Conservation (phyloP, 1,139 yeast genomes). For the Zhuliangozyma blackwelliae region DNA sequence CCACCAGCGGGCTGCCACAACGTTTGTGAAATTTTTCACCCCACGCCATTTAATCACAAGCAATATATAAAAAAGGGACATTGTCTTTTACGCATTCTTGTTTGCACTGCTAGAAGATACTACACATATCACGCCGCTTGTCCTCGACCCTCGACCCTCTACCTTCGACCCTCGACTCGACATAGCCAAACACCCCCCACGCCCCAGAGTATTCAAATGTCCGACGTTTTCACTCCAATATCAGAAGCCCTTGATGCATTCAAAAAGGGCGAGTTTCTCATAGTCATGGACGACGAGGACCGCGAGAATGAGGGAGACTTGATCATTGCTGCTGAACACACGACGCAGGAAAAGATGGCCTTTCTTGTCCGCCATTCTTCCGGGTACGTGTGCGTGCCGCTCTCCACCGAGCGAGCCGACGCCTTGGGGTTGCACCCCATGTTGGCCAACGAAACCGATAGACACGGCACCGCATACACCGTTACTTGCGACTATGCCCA, state of each 20-base stretch:
- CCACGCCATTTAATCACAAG: no score
- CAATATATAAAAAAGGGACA: no score
- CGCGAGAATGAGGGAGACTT: slow-evolving; percentile 98
- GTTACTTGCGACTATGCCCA: slow-evolving; percentile 79
- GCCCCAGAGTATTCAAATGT: no score
- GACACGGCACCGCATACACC: slow-evolving; percentile 97
- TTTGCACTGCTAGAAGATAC: no score
- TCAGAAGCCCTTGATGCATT: slow-evolving; percentile 72
- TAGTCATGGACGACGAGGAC: slow-evolving; percentile 93
- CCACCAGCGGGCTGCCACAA: no score
- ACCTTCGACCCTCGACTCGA: no score
- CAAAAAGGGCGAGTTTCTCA: slow-evolving; percentile 80
- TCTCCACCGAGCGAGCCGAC: slow-evolving; percentile 76
- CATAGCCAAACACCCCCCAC: no score
- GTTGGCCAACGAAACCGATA: slow-evolving; percentile 63
- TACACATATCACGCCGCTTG: no score
- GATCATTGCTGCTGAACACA: slow-evolving; percentile 80
- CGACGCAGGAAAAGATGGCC: slow-evolving; percentile 88
- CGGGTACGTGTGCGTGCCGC: slow-evolving; percentile 92
- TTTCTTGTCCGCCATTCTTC: slow-evolving; percentile 84
- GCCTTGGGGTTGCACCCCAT: slow-evolving; percentile 74
- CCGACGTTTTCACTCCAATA: slow-evolving; percentile 11
- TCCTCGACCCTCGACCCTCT: no score
- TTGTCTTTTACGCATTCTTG: no score
- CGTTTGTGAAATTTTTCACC: no score